Evolutionary conservation across 495 filamentous ascomycete species (phyloP).

Genomic region (Neurospora sp.): DNA sequence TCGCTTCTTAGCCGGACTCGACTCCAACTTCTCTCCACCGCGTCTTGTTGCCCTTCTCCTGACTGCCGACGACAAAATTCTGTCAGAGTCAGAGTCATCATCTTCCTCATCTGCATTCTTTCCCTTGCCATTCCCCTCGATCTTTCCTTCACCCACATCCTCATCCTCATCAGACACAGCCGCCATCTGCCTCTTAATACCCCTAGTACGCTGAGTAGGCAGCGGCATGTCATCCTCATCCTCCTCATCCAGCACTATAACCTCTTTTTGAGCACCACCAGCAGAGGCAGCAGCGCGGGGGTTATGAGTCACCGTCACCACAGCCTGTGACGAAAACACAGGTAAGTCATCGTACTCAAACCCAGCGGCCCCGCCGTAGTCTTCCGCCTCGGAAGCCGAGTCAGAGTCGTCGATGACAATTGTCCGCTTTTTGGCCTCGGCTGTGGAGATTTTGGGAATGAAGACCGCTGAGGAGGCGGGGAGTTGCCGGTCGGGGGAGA

Average conservation of each 20-base stretch:
- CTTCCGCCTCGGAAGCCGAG: not conserved
- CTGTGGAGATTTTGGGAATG: not conserved
- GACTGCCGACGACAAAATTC: not conserved
- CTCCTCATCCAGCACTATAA: not conserved
- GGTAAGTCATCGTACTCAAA: not conserved
- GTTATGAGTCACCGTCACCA: not conserved
- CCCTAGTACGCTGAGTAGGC: not conserved
- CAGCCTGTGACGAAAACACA: not conserved
- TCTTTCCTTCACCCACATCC: not conserved
- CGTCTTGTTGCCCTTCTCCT: not conserved
- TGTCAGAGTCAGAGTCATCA: not conserved
- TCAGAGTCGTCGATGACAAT: not conserved
- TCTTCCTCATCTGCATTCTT: not conserved
- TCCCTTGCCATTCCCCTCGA: not conserved
- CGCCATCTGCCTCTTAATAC: not conserved
- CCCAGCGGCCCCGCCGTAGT: not conserved
- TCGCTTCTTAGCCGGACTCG: not conserved
- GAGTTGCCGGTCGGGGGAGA: not conserved
- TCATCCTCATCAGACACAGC: not conserved
- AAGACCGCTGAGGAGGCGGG: not conserved
- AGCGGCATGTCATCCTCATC: not conserved
- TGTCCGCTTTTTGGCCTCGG: not conserved
- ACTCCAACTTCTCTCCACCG: not conserved
- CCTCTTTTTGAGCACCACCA: not conserved
- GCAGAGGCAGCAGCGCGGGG: not conserved